Percentiles rank a stretch among this genome's conserved stretches.
phyloP scores from a whole-genome alignment of 371 early-diverging fungal species.

The Mucor piriformis region DNA sequence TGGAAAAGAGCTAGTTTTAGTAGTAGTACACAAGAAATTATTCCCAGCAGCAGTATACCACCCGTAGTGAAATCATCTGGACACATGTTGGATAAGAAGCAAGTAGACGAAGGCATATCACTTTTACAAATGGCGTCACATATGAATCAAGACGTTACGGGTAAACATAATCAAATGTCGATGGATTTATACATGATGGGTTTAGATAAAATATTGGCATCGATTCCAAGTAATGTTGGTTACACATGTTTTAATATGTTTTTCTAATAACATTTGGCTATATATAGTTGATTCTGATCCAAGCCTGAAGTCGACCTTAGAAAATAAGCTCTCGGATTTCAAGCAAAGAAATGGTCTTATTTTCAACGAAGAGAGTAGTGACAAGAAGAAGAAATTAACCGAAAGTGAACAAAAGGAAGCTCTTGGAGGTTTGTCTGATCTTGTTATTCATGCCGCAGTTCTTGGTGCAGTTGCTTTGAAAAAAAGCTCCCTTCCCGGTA shows the following conservation, averaged over 20 bases:
- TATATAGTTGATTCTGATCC: slow-evolving; percentile 51
- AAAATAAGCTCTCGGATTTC: slow-evolving; percentile 40
- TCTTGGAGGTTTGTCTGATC: slow-evolving; percentile 34
- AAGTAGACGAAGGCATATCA: slow-evolving; percentile 52
- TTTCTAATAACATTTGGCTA: neutral
- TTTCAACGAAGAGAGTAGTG: slow-evolving; percentile 6
- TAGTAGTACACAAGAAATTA: neutral
- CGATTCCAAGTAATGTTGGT: slow-evolving; percentile 52
- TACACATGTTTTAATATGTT: neutral
- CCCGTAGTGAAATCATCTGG: neutral
- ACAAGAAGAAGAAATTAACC: slow-evolving; percentile 9
- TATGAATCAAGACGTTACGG: slow-evolving; percentile 42
- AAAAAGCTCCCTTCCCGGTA: slow-evolving; percentile 62
- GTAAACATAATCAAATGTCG: slow-evolving; percentile 43
- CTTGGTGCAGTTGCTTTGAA: slow-evolving; percentile 61
- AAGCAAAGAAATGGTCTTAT: slow-evolving; percentile 25
- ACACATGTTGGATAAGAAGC: slow-evolving; percentile 27
- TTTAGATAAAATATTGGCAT: slow-evolving; percentile 48
- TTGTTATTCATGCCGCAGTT: slow-evolving; percentile 59
- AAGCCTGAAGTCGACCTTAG: slow-evolving; percentile 42
- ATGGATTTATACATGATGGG: slow-evolving; percentile 60
- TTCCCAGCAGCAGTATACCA: neutral
- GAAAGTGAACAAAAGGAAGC: slow-evolving; percentile 15
- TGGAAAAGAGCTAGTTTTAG: slow-evolving; percentile 27
- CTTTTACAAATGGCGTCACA: slow-evolving; percentile 55